Evolutionary conservation across 345 rosid genomes (phyloP), one percentile per base, ranked within the genome.

Genomic region (Eucalyptus pauciflora): DNA sequence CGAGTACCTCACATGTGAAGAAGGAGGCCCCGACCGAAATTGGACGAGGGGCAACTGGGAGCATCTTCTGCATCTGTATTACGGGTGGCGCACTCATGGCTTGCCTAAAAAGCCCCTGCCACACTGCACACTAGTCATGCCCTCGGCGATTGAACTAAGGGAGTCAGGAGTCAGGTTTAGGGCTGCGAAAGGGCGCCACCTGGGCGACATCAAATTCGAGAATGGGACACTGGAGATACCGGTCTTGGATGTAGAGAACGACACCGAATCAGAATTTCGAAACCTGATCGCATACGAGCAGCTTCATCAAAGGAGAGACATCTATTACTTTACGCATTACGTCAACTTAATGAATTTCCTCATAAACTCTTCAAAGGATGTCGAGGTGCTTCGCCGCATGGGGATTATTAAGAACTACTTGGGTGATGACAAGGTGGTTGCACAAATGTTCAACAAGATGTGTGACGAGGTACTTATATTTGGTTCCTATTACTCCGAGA

Each of bases 121-220:
- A 52, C 0, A 18, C 0, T 5, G 14, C 64, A 11, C 0, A 2
- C 14, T 2, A 24, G 64, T 10, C 1, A 25, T 0, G 0, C 0
- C 0, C n/a, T 25, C 64, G 29, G 64, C 64, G 14, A 58, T 0
- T 0, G 64, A 58, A 14, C 64, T 58, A 0, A 58, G 29, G n/a
- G n/a, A 58, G 13, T 25, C 15, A 24, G n/a, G 67, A 58, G n/a
- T 58, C 0, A 58, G 14, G n/a, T 25, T 58, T 24, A 58, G n/a
- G 67, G n/a, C 15, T 5, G 67, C 4, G 2, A 0, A 58, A 25
- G 67, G 6, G 67, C 0, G 3, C 6, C 0, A 25, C 1, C 1
- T 25, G 14, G 2, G 13, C 3, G 67, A 25, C 15, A 25, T 58
- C n/a, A 58, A 58, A 25, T 25, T 58, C 67, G 2, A 58, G 67